Base-by-base conservation (phyloP, 2,329 filamentous ascomycete species). In the Orbilia brochopaga region DNA sequence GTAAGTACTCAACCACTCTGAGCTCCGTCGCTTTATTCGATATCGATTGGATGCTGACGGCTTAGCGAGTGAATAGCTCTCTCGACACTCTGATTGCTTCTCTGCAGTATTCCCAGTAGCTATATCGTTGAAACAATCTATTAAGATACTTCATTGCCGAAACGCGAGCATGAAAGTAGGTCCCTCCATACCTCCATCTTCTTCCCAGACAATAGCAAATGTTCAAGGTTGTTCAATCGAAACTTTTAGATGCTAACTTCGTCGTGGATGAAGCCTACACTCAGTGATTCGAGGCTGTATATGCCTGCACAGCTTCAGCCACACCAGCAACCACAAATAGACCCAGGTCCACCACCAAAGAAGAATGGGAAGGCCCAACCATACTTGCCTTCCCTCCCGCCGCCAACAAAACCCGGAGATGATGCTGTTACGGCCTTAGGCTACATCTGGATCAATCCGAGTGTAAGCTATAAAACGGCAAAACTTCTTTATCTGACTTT, bases 401-500 rank as follows among this genome's bases (percentile, higher is more conserved):
- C n/a, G n/a, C n/a, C n/a, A n/a, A n/a, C 51, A 6, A 61, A 52
- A 30, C 32, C 60, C 27, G 67, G 67, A 19, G 52, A 42, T 21
- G 67, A 72, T 32, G 3, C 61, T 10, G 46, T 65, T 40, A 5
- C 24, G n/a, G 32, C 40, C 2, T 17, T 60, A 3, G 54, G 35
- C n/a, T 53, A 60, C 21, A 23, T 72, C 19, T 72, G 67, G 67
- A 37, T 44, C 11, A 42, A 63, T n/a, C 32, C 55, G 11, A 19
- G 55, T 1, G 24, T 53, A 21, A 40, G 60, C 32, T 42, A 65
- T 8, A 24, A 58, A 46, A 48, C 50, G 0, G 67, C 67, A 8
- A 42, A 53, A 19, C 60, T 72, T 11, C 60, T 72, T 8, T 72
- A 72, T 17, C 44, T 52, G 2, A 55, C 67, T 8, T 44, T 72